Percentiles rank a stretch among this genome's conserved stretches.
These are phyloP conservation scores for Calonectria multiphialidica DNA, from an alignment of 2,329 filamentous ascomycete genomes.

Conservation along the genomic window DNA sequence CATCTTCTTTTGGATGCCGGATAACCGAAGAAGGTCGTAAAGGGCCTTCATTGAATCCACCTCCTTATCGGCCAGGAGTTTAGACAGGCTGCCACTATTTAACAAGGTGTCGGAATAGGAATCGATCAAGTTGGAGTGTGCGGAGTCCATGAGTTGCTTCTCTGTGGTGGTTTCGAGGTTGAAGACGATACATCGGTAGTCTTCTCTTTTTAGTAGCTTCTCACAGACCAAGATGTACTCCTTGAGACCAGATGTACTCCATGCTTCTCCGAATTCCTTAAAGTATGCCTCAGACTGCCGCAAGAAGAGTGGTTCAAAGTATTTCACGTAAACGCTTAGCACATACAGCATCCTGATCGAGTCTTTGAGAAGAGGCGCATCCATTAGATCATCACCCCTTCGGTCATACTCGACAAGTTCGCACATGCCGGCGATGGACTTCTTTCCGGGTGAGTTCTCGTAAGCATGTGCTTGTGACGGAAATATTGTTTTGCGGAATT, in stretches of 20 bases:
- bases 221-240: conserved; percentile 81
- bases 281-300: conserved; percentile 77
- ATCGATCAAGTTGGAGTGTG: conserved; percentile 80
- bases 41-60: conserved; percentile 79
- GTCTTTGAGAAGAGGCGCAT: conserved; percentile 76
- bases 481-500: conserved; percentile 77
- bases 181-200: conserved; percentile 81
- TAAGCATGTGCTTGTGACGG: conserved; percentile 39
- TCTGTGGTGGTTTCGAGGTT: conserved; percentile 88
- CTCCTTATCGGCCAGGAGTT: conserved; percentile 79
- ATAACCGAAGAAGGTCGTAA: conserved; percentile 81
- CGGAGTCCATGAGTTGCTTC: conserved; percentile 77
- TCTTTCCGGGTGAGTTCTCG: conserved; percentile 38
- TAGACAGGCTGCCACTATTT: conserved; percentile 74
- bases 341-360: conserved; percentile 87
- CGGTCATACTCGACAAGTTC: conserved; percentile 82
- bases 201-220: conserved; percentile 77
- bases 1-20: conserved; percentile 77
- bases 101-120: conserved; percentile 76
- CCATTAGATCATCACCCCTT: conserved; percentile 65
- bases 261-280: conserved; percentile 74
- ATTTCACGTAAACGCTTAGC: conserved; percentile 82
- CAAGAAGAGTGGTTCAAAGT: conserved; percentile 84
- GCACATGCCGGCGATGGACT: conserved; percentile 71
- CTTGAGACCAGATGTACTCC: conserved; percentile 74